phyloP scores from a whole-genome alignment of 108 stramenopile genomes.

The Asterionellopsis glacialis region DNA sequence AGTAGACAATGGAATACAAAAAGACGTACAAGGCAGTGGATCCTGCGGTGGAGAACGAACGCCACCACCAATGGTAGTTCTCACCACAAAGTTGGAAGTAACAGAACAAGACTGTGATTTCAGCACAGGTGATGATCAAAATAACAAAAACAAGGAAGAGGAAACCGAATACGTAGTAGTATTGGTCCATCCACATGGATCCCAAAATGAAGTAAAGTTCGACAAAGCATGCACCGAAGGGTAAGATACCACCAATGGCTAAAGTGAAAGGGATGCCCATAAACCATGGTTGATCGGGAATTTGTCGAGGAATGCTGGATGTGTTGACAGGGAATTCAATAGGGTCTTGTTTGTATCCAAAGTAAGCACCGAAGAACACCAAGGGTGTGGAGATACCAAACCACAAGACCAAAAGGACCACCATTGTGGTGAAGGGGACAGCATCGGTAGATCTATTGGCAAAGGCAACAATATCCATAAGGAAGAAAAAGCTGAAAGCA shows the following conservation, averaged over 20 bases:
- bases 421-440: constrained; percentile 89
- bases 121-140: constrained; percentile 92
- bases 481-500: constrained; percentile 80
- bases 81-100: constrained; percentile 99
- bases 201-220: constrained; percentile 98
- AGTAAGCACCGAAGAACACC: constrained; percentile 95
- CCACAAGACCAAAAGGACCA: constrained; percentile 90
- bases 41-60: constrained; percentile 87
- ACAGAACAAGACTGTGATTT: constrained; percentile 94
- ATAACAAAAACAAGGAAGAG: constrained; percentile 93
- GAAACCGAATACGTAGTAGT: constrained; percentile 99
- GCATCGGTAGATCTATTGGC: constrained; percentile 79
- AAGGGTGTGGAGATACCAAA: constrained; percentile 94
- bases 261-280: constrained; percentile 82
- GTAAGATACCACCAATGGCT: constrained; percentile 92
- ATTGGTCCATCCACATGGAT: constrained; percentile 93
- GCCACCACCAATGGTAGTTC: constrained; percentile 99
- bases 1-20: constrained; percentile 93
- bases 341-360: constrained; percentile 94
- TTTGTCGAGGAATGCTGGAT: constrained; percentile 86
- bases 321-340: constrained; percentile 94
- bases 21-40: constrained; percentile 95
- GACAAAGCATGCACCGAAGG: constrained; percentile 96
- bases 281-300: constrained; percentile 95
- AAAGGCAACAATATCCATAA: constrained; percentile 82